Percentiles rank a stretch among this genome's conserved stretches.
Conservation (phyloP, 192 early-diverging fungal species). For the Backusella macrospora region DNA sequence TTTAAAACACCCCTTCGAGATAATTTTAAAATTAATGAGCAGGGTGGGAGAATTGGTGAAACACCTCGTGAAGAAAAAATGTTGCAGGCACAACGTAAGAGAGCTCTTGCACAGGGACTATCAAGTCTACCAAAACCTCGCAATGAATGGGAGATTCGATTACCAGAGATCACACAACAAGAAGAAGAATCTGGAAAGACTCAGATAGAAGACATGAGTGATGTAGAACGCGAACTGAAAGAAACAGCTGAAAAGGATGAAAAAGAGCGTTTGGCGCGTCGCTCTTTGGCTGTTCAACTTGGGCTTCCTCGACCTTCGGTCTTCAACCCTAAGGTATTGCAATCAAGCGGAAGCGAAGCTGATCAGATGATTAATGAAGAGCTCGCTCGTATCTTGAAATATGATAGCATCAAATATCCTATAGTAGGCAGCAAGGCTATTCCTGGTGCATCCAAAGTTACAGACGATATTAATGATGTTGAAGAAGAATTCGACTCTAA, state of each 20-base stretch:
- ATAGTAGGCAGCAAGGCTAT: constrained; percentile 60
- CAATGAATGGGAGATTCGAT: constrained; percentile 90
- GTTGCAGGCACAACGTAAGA: constrained; percentile 61
- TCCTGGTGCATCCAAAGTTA: constrained; percentile 39
- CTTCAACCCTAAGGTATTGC: constrained; percentile 28
- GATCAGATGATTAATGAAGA: constrained; percentile 71
- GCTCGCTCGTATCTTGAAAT: constrained; percentile 65
- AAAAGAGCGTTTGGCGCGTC: constrained; percentile 55
- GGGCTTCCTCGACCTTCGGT: constrained; percentile 72
- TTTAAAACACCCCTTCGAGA: constrained; percentile 62
- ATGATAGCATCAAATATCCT: constrained; percentile 77
- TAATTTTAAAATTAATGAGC: constrained; percentile 62
- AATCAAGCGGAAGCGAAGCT: constrained; percentile 41
- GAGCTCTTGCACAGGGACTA: constrained; percentile 74
- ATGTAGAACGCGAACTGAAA: constrained; percentile 60
- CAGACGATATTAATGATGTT: constrained; percentile 47
- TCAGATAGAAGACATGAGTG: constrained; percentile 61
- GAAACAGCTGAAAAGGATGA: constrained; percentile 53
- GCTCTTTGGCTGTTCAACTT: constrained; percentile 76
- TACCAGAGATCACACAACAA: constrained; percentile 67
- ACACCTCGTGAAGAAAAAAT: constrained; percentile 73
- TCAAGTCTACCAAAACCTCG: constrained; percentile 80
- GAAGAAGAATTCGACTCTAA: constrained; percentile 64
- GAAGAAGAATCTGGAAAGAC: constrained; percentile 29
- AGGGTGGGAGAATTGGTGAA: constrained; percentile 45